Percentiles rank a stretch among this genome's conserved stretches.
phyloP scores from a whole-genome alignment of 345 rosid species.

The Linum lewisii region DNA sequence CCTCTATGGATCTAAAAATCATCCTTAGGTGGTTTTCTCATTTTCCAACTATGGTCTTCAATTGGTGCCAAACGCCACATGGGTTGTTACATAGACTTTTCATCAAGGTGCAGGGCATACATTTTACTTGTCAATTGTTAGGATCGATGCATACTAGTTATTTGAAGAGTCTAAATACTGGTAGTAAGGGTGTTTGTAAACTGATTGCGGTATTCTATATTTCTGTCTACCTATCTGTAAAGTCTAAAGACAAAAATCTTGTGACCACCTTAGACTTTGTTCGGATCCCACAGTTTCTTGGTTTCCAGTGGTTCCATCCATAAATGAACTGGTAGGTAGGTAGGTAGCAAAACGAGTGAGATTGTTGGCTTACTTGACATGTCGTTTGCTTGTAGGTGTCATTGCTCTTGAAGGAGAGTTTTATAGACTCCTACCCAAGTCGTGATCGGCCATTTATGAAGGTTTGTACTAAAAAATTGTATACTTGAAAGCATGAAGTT shows the following conservation, averaged over 20 bases:
- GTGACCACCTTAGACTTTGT: neutral
- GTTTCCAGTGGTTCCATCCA: neutral
- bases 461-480: constrained; percentile 29
- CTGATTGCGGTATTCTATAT: no score
- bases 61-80: no score
- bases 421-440: constrained; percentile 70
- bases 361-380: neutral
- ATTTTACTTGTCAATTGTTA: no score
- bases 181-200: no score
- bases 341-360: neutral
- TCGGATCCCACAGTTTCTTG: neutral
- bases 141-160: no score
- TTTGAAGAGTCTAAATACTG: no score
- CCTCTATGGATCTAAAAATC: neutral
- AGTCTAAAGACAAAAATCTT: neutral
- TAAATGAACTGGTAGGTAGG: neutral
- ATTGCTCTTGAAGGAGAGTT: constrained; percentile 84
- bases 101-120: no score
- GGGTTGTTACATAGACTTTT: no score
- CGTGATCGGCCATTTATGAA: constrained; percentile 85
- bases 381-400: constrained; percentile 48
- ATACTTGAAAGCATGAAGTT: no score
- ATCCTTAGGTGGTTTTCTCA: neutral
- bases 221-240: neutral
- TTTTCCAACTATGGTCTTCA: neutral